These are phyloP conservation scores for Tolypocladium paradoxum DNA, from an alignment of 2,329 filamentous ascomycete species.

Conservation along the genomic window DNA sequence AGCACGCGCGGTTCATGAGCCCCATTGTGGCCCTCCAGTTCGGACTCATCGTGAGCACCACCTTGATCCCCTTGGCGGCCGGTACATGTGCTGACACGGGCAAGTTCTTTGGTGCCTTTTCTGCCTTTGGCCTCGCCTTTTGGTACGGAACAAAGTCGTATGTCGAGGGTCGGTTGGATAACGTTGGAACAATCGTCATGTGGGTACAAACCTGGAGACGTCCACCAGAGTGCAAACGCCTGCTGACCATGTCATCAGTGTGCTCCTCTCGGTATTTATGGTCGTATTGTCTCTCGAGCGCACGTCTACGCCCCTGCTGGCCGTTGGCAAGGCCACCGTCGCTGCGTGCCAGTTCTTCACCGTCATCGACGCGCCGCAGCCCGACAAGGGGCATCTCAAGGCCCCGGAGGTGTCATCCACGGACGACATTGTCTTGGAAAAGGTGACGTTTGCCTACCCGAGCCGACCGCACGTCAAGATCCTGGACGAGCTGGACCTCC, in stretches of 20 bases:
- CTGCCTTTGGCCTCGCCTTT: slow-evolving; percentile 46
- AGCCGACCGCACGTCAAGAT: slow-evolving; percentile 53
- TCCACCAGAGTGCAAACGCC: neutral
- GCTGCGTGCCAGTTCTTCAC: slow-evolving; percentile 48
- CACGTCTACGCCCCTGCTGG: slow-evolving; percentile 47
- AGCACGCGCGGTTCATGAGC: slow-evolving; percentile 35
- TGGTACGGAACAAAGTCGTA: slow-evolving; percentile 50
- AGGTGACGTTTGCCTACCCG: slow-evolving; percentile 66
- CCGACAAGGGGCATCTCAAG: slow-evolving; percentile 22
- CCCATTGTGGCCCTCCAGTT: slow-evolving; percentile 44
- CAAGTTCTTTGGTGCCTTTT: slow-evolving; percentile 42
- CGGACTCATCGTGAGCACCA: slow-evolving; percentile 29
- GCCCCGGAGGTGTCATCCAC: slow-evolving; percentile 25
- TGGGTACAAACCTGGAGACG: slow-evolving; percentile 18
- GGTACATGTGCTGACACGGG: slow-evolving; percentile 5
- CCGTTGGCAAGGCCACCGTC: slow-evolving; percentile 44
- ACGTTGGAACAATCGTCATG: slow-evolving; percentile 44
- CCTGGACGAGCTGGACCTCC: slow-evolving; percentile 46
- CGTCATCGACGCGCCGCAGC: slow-evolving; percentile 38
- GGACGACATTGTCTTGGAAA: slow-evolving; percentile 37
- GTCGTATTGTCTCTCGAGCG: slow-evolving; percentile 45
- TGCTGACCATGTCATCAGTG: slow-evolving; percentile 13
- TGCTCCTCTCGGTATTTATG: slow-evolving; percentile 48
- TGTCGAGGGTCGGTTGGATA: slow-evolving; percentile 32
- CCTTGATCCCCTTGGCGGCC: neutral